phyloP scores from a whole-genome alignment of 2,329 filamentous ascomycete genomes.

The Madurella mycetomatis region DNA sequence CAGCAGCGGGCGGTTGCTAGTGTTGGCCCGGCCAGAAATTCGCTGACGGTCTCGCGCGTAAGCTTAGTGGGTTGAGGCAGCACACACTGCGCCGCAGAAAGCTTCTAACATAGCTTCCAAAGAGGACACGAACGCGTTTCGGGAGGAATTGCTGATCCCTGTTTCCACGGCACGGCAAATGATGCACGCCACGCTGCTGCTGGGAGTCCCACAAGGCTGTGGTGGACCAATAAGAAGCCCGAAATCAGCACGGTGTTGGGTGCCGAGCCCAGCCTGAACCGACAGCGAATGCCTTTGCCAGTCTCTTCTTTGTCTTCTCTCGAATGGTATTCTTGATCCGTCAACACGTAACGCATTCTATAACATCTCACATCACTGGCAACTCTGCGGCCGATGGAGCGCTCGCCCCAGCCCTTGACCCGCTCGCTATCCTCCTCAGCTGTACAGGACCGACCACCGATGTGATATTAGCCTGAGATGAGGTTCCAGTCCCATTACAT shows the following conservation, averaged over 20 bases:
- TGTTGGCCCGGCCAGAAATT: no score
- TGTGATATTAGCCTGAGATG: no score
- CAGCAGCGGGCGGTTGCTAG: neutral
- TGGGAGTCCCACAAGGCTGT: neutral
- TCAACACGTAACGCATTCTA: no score
- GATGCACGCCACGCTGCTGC: slow-evolving; percentile 15
- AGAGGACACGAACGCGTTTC: slow-evolving; percentile 21
- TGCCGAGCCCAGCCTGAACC: neutral
- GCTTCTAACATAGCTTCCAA: neutral
- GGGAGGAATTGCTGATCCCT: slow-evolving; percentile 10
- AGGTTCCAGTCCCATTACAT: no score
- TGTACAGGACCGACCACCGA: no score
- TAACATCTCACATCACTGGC: no score
- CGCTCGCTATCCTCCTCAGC: no score
- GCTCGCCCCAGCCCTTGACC: no score
- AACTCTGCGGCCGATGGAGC: no score
- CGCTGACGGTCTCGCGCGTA: neutral
- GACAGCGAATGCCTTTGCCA: neutral
- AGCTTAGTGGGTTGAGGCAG: neutral
- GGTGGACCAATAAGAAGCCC: slow-evolving; percentile 1
- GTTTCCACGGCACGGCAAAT: slow-evolving; percentile 12
- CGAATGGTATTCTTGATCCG: no score
- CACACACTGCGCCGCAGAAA: neutral
- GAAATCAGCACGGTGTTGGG: neutral
- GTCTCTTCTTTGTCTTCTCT: no score